Evolutionary conservation across 768 basidiomycete species (phyloP), one percentile per base, ranked within the genome.

Genomic region (Trametes meyenii): DNA sequence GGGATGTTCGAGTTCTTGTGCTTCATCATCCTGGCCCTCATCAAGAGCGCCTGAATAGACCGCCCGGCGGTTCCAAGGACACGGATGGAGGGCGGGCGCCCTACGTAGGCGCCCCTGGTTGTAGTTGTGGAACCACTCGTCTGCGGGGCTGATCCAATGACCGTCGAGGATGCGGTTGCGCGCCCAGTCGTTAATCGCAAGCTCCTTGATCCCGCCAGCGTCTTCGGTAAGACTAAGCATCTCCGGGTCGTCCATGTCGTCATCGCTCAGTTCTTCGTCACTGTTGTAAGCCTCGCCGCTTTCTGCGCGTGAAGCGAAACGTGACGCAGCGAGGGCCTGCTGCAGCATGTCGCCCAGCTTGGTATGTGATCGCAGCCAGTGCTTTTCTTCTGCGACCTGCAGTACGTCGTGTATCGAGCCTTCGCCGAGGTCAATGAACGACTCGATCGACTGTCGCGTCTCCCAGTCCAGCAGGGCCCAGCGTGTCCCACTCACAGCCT

Each of bases 101-200:
- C 59, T 19, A 3, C 55, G 60, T 0, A 58, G 63, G 65, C 72
- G 76, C 55, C 80, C 82, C 33, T 70, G 77, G 59, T 74, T 71
- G 5, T 65, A 64, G 58, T 79, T 70, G 11, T 75, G 72, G 52
- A 84, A 89, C 81, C 82, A 90, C 48, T 84, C 78, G 70, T 92
- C 90, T 0, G 85, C 87, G 11, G 90, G 90, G 51, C 82, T 87
- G 45, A 86, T 73, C 90, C 90, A 92, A 66, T 85, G 81, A 2
- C 90, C 90, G 57, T 92, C 89, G 19, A 92, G 73, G 50, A 92
- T 86, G 49, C 89, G 75, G 21, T 78, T 80, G 36, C 90, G 78
- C 5, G 87, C 87, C 88, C 88, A 91, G 64, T 89, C 89, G 13
- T 80, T 78, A 54, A 91, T 74, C 1, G 90, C 88, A 45, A 91